Conservation (phyloP, 1,284 basidiomycete genomes). For the Phlebopus sp. region DNA sequence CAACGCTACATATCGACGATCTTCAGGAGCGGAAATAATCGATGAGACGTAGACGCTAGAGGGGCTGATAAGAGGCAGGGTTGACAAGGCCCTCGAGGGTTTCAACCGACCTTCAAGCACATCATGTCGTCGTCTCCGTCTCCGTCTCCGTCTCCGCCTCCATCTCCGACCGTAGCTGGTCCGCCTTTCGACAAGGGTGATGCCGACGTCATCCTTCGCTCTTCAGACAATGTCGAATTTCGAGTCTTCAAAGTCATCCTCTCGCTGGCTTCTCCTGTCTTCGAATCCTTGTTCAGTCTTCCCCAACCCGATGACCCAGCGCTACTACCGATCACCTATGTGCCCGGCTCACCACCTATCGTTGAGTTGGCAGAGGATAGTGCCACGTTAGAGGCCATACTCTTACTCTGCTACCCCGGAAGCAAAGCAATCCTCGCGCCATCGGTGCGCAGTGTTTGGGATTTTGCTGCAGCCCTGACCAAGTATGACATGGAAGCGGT, state of each 20-base stretch:
- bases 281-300: conserved; percentile 35
- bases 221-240: conserved; percentile 34
- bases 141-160: too few species aligned
- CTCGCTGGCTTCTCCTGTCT: conserved; percentile 35
- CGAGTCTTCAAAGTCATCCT: conserved; percentile 34
- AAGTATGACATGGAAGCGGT: conserved; percentile 23
- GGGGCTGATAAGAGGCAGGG: too few species aligned
- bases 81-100: too few species aligned
- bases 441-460: conserved; percentile 3
- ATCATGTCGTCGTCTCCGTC: too few species aligned
- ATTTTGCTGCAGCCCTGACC: conserved; percentile 9
- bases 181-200: conserved; percentile 21
- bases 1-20: too few species aligned
- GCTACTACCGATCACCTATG: conserved; percentile 5
- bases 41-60: too few species aligned
- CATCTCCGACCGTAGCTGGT: neutral
- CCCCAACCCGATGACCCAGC: conserved; percentile 20
- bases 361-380: conserved; percentile 25
- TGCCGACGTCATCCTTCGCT: conserved; percentile 34
- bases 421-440: neutral
- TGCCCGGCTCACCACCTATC: conserved; percentile 18
- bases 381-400: conserved; percentile 23
- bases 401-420: conserved; percentile 30
- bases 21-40: too few species aligned
- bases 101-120: too few species aligned